Evolutionary conservation across 2,329 filamentous ascomycete genomes (phyloP).

Genomic region (Cordyceps cicadae): DNA sequence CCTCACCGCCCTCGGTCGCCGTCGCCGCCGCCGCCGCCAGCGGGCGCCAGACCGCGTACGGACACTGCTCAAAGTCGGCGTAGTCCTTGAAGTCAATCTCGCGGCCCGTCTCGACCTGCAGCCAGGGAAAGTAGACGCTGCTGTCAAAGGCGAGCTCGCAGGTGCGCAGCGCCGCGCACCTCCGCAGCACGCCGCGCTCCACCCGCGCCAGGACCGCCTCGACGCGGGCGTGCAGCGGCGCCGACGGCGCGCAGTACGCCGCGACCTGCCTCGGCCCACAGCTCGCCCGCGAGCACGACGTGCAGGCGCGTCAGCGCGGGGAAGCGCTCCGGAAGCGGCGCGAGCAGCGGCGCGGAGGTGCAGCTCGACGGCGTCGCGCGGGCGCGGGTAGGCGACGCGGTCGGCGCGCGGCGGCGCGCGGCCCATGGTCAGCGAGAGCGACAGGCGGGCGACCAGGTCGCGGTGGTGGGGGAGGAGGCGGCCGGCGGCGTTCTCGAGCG

Average conservation of each 20-base stretch:
- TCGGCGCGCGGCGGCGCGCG: neutral
- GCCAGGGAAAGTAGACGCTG: conserved; percentile 10
- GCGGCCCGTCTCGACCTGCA: neutral
- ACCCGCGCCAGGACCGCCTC: neutral
- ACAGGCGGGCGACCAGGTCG: neutral
- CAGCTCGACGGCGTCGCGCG: conserved; percentile 2
- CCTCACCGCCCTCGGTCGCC: neutral
- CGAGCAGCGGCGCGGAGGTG: neutral
- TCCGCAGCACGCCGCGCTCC: neutral
- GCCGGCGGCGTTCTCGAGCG: neutral
- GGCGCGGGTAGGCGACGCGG: conserved; percentile 2
- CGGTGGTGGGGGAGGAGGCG: neutral
- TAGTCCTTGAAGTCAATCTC: conserved; percentile 7
- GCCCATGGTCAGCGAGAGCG: conserved; percentile 3
- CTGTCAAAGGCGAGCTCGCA: conserved; percentile 6
- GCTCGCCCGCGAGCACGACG: conserved; percentile 1
- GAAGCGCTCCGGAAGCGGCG: neutral
- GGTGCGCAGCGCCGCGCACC: neutral
- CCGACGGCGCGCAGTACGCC: neutral
- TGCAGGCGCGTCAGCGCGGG: neutral
- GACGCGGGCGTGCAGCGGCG: neutral
- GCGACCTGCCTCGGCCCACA: neutral
- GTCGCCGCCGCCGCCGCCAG: neutral
- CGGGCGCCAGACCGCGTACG: neutral
- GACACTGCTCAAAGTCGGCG: conserved; percentile 6